Evolutionary conservation across 140 eudicot species (phyloP), one percentile per base, ranked within the genome.

Genomic region (Erigeron philadelphicus): DNA sequence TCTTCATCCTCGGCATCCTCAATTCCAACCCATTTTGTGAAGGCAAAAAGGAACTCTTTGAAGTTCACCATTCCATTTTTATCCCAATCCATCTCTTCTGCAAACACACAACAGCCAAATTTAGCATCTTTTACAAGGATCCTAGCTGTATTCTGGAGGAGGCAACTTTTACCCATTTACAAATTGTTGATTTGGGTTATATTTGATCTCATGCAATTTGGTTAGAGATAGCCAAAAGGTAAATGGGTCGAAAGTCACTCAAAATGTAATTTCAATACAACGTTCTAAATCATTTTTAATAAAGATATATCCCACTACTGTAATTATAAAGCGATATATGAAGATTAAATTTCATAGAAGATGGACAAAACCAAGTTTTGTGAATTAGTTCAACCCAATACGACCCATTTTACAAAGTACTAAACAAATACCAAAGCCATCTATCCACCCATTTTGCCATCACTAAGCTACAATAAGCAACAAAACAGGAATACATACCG

Each of bases 31-130:
- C 95, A 85, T 57, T 79, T 85, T 9, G 90, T 82, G 64, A 90
- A 87, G 68, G 97, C 95, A 61, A 90, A 90, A 45, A 90, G 90
- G 67, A 87, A 90, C 73, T 90, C 97, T 75, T 90, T 90, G 76
- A 87, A 87, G 81, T 81, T 87, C 46, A 90, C 97, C 87, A 80
- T 90, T 68, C 97, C 97, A 62, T 90, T 90, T 66, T 80, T 87
- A 64, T 88, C 96, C 96, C 95, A 90, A 74, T 90, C 97, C 97
- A 90, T 90, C 71, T 90, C 95, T 13, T 90, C 97, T 88, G 88
- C 84, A 84, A 70, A 35, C 72, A 55, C 73, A 70, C 35, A 25
- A 76, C 15, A 53, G 0, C 23, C 43, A 12, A 57, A 18, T 57
- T 67, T 7, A 21, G 18, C 42, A 49, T 38, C 23, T 48, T 68